A percentile compares a stretch with the other conserved stretches of the same genome.
phyloP scores from a whole-genome alignment of 2,329 filamentous ascomycete species.

The Trichoderma endophyticum region DNA sequence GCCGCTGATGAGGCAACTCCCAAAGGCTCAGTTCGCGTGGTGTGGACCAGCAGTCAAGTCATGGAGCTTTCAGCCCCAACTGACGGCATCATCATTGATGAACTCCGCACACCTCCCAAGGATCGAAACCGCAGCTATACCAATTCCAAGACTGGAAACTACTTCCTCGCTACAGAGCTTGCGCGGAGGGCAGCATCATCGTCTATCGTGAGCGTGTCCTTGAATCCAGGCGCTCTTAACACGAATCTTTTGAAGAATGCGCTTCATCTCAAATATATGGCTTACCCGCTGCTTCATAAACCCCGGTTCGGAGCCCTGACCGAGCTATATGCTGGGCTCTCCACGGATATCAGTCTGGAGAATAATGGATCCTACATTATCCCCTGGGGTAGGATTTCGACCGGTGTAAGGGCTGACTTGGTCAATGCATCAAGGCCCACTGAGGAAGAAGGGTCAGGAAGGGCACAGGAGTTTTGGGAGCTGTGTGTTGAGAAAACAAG shows the following conservation, averaged over 20 bases:
- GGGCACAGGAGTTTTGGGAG: conserved; percentile 28
- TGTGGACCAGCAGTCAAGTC: conserved; percentile 26
- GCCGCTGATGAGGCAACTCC: not conserved
- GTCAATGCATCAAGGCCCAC: conserved; percentile 27
- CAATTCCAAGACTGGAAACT: conserved; percentile 36
- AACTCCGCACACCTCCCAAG: conserved; percentile 20
- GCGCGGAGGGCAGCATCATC: conserved; percentile 26
- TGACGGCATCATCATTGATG: conserved; percentile 31
- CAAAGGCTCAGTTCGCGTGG: conserved; percentile 27
- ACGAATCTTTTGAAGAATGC: conserved; percentile 25
- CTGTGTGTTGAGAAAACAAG: conserved; percentile 27
- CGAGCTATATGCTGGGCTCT: conserved; percentile 39
- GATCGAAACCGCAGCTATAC: conserved; percentile 30
- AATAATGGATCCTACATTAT: conserved; percentile 31
- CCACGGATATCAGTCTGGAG: conserved; percentile 34
- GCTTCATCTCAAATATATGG: conserved; percentile 23
- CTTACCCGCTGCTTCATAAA: conserved; percentile 29
- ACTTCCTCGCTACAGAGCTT: conserved; percentile 32
- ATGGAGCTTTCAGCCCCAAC: conserved; percentile 26
- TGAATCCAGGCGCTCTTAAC: conserved; percentile 36
- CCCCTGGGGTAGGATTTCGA: conserved; percentile 29
- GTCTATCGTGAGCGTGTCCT: conserved; percentile 30
- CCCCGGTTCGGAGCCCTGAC: conserved; percentile 39
- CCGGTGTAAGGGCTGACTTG: conserved; percentile 27
- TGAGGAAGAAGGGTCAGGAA: conserved; percentile 29